Evolutionary conservation across 805 yeast species (phyloP).

Genomic region (Blastobotrys peoriensis): DNA sequence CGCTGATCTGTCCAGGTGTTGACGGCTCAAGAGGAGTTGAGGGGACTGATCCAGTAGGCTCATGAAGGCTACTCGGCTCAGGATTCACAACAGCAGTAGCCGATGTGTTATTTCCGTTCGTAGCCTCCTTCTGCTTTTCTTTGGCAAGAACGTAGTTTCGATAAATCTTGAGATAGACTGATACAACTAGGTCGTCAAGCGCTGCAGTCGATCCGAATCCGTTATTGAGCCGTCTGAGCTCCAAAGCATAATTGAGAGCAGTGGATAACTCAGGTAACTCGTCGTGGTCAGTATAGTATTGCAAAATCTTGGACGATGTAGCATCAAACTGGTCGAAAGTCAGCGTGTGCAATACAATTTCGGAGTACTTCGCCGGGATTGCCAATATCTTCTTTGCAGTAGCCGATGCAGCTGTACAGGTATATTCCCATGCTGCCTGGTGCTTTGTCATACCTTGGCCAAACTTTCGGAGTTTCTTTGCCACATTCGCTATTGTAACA

Average conservation of each 20-base stretch:
- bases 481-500: conserved; percentile 50
- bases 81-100: not conserved
- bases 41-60: not conserved
- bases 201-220: conserved; percentile 74
- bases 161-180: conserved; percentile 50
- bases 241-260: conserved; percentile 33
- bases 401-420: conserved; percentile 47
- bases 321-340: conserved; percentile 38
- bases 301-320: conserved; percentile 32
- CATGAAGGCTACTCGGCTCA: not conserved
- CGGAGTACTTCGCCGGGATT: conserved; percentile 45
- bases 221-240: conserved; percentile 64
- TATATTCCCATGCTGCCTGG: conserved; percentile 58
- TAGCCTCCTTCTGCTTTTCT: not conserved
- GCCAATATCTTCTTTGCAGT: conserved; percentile 42
- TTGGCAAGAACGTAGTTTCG: conserved; percentile 5
- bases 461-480: conserved; percentile 70
- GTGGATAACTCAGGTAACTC: conserved; percentile 15
- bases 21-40: conserved; percentile 2
- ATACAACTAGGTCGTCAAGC: conserved; percentile 66
- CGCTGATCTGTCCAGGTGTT: not conserved
- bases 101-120: not conserved
- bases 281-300: conserved; percentile 38
- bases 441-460: conserved; percentile 70
- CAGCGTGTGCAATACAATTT: conserved; percentile 42